phyloP scores from a whole-genome alignment of 257 asterid species.

The Solanum clarkiae region DNA sequence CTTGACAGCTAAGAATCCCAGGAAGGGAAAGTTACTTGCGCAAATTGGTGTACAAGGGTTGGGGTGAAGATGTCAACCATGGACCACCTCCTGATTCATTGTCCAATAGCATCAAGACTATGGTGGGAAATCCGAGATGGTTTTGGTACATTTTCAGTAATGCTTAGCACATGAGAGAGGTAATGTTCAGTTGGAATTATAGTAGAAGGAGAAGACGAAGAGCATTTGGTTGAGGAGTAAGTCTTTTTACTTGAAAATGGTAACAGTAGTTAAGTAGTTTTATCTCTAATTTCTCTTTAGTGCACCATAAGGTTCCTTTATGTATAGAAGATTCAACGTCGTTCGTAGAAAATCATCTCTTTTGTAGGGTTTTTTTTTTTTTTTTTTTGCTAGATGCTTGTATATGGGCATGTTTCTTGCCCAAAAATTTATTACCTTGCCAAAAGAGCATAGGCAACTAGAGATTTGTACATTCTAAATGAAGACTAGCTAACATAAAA shows the following conservation, averaged over 20 bases:
- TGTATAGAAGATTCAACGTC: not conserved
- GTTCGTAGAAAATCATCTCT: not conserved
- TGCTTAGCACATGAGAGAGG: not conserved
- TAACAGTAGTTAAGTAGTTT: not conserved
- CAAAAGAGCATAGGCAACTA: not conserved
- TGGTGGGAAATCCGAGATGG: not conserved
- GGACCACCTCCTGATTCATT: not conserved
- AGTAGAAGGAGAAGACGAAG: not conserved
- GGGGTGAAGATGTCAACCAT: not conserved
- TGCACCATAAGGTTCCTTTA: not conserved
- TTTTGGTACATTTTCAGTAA: not conserved
- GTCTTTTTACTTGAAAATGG: not conserved
- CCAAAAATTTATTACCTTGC: not conserved
- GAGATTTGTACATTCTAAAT: not conserved
- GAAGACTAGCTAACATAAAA: not conserved
- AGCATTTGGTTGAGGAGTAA: not conserved
- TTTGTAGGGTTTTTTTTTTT: not conserved
- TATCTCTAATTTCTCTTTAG: not conserved
- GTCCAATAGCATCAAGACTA: not conserved
- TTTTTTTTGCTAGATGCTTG: not conserved
- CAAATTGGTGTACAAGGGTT: not conserved
- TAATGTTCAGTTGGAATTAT: not conserved
- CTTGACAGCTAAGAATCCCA: not conserved
- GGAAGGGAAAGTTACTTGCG: not conserved
- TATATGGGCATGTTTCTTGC: not conserved